Percentiles rank a stretch among this genome's conserved stretches.
Conservation (phyloP, 371 early-diverging fungal genomes). For the Mucor ambiguus region DNA sequence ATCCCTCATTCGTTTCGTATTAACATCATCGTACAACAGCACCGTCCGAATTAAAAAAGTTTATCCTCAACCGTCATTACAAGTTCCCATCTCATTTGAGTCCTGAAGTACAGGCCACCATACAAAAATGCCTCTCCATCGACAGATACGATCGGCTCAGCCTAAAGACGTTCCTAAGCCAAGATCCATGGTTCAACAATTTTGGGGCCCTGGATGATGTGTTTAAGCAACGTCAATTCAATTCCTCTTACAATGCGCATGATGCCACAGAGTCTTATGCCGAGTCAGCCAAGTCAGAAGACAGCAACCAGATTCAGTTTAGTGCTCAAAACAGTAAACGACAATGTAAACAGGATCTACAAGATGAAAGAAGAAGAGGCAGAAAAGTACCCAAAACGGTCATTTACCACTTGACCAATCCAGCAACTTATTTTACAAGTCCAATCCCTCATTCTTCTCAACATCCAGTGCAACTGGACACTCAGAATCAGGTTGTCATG, state of each 20-base stretch:
- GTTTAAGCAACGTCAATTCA: constrained; percentile 20
- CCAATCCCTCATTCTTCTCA: constrained; percentile 31
- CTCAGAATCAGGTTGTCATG: constrained; percentile 33
- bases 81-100: constrained; percentile 52
- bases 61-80: constrained; percentile 62
- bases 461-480: constrained; percentile 29
- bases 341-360: constrained; percentile 40
- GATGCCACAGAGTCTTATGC: constrained; percentile 28
- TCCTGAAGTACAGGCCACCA: constrained; percentile 46
- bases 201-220: constrained; percentile 33
- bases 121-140: constrained; percentile 53
- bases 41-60: constrained; percentile 67
- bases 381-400: constrained; percentile 37
- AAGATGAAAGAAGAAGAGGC: constrained; percentile 27
- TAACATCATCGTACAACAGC: constrained; percentile 21
- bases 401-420: constrained; percentile 48
- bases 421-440: constrained; percentile 49
- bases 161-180: constrained; percentile 45
- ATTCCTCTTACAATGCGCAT: constrained; percentile 16
- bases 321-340: constrained; percentile 30
- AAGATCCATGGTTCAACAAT: constrained; percentile 58
- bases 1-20: not conserved
- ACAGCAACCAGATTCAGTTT: constrained; percentile 14
- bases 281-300: constrained; percentile 27
- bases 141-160: constrained; percentile 52